Percentiles rank a stretch among this genome's conserved stretches.
Conservation (phyloP, 2,329 filamentous ascomycete species). For the Zasmidium cellare region DNA sequence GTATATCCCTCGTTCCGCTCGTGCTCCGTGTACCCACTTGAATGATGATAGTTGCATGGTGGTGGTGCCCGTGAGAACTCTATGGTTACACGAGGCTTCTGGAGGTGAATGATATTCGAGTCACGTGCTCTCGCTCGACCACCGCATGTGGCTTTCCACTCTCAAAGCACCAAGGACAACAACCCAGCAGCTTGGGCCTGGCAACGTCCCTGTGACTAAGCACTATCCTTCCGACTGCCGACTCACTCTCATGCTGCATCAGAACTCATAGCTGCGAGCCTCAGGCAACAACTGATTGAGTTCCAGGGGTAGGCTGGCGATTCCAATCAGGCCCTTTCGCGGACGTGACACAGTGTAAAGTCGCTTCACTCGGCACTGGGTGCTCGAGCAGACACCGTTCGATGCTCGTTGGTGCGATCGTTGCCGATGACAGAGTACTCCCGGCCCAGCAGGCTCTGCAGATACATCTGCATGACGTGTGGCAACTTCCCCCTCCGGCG, state of each 20-base stretch:
- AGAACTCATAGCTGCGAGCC: neutral
- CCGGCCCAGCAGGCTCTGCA: constrained; percentile 5
- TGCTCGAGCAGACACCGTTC: constrained; percentile 11
- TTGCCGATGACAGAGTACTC: constrained; percentile 9
- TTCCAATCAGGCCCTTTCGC: constrained; percentile 2
- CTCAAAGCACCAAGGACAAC: neutral
- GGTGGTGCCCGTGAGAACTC: neutral
- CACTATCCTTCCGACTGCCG: neutral
- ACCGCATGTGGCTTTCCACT: neutral
- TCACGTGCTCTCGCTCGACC: constrained; percentile 15
- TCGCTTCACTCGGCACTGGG: neutral
- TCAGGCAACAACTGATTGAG: neutral
- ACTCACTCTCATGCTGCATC: neutral
- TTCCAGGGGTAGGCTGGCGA: neutral
- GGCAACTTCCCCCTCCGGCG: neutral
- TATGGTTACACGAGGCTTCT: constrained; percentile 9
- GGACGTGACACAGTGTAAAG: neutral
- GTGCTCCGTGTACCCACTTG: constrained; percentile 23
- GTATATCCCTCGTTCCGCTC: constrained; percentile 41
- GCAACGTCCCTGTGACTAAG: neutral
- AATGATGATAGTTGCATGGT: constrained; percentile 19
- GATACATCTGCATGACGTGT: constrained; percentile 11
- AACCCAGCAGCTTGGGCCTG: neutral
- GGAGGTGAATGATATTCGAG: constrained; percentile 17
- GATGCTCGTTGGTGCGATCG: constrained; percentile 12